Evolutionary conservation across 768 basidiomycete species (phyloP), one percentile per base, ranked within the genome.

Genomic region (Mycena vulgaris): DNA sequence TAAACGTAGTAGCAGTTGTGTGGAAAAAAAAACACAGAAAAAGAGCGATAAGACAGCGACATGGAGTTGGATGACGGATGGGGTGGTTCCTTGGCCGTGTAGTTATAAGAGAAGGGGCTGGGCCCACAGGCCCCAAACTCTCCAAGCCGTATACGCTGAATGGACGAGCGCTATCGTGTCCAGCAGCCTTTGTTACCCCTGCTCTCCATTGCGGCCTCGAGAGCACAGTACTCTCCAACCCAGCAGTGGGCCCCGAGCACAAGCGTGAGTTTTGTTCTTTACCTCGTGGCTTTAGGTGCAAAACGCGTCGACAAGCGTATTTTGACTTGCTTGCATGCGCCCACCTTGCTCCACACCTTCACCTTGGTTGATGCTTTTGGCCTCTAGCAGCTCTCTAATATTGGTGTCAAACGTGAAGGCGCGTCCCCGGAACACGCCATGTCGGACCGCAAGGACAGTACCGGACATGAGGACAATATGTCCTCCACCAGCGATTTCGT

Each of bases 401-500:
- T 68, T 56, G 70, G 70, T 58, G 68, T 73, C 37, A 73, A 73
- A 63, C 72, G 65, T 68, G 72, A 73, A 33, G 66, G 61, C 60
- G 72, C 30, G 53, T 69, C 68, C 13, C 72, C 68, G 30, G 72
- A 69, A 16, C 64, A 73, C 52, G 6, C 27, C 16, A 73, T 70
- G 68, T 6, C 62, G 10, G 70, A 73, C 28, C 68, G 61, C 61
- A 69, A 70, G 47, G 72, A 69, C 47, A 49, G 60, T n/a, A 28
- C 19, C 16, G 52, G 58, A 53, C 68, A 69, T 61, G 94, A 95
- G 67, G 94, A 95, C 76, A 84, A 86, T 65, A 92, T 95, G 93
- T 92, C 94, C 1, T 89, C 92, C n/a, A 93, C 96, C 35, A 92
- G 90, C 75, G 95, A 97, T 81, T 97, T 97, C 78, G 95, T 97